A percentile compares a stretch with the other conserved stretches of the same genome.
Evolutionary conservation across 306 rosid genomes (phyloP).

Genomic region (Sesbania bispinosa): DNA sequence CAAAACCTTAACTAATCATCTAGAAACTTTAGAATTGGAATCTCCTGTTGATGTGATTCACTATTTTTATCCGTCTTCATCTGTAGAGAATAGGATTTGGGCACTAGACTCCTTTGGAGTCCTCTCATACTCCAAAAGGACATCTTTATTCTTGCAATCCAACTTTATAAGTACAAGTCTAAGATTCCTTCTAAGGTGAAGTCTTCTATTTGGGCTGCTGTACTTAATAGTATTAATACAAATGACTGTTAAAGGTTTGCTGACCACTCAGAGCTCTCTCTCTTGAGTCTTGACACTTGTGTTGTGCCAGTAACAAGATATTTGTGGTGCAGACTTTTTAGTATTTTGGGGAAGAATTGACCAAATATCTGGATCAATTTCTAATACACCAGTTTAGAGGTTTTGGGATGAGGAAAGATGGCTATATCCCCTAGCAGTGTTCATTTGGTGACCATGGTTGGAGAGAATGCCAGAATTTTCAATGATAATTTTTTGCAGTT

Average conservation of each 20-base stretch:
- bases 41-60: not conserved
- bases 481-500: not conserved
- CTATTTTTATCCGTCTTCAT: not conserved
- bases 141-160: not conserved
- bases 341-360: not conserved
- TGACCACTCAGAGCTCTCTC: not conserved
- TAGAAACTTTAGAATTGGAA: not conserved
- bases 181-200: not conserved
- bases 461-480: not conserved
- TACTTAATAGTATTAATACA: not conserved
- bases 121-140: not conserved
- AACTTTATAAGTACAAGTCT: not conserved
- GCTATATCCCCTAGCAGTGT: not conserved
- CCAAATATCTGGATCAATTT: not conserved
- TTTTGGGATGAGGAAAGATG: not conserved
- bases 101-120: not conserved
- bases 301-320: not conserved
- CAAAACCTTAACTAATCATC: conserved; percentile 7
- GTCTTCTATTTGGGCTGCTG: not conserved
- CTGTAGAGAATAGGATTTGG: not conserved
- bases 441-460: not conserved
- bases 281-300: not conserved
- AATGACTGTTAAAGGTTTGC: not conserved
- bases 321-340: not conserved
- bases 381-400: not conserved